Percentiles rank a stretch among this genome's conserved stretches.
Evolutionary conservation across 2,329 filamentous ascomycete species (phyloP).

Genomic region (Chaetomiaceae sp.): DNA sequence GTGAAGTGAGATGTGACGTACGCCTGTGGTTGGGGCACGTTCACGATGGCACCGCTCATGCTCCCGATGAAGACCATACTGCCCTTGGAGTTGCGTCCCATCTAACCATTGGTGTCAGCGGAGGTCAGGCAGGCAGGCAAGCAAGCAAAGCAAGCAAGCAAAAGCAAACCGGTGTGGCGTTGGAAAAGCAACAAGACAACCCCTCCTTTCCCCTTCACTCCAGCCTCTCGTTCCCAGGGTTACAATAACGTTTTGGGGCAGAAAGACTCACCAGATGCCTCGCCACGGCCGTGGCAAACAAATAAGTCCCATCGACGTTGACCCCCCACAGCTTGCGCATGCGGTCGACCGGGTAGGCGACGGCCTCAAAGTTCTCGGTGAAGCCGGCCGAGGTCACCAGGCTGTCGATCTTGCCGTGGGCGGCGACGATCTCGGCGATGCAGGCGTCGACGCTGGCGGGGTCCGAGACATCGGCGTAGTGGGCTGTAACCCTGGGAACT

Average conservation of each 20-base stretch:
- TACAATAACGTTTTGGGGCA: too few relatives aligned
- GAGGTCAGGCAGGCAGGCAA: not conserved
- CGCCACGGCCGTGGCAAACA: conserved; percentile 79
- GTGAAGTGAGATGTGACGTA: conserved; percentile 31
- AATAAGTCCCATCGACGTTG: conserved; percentile 87
- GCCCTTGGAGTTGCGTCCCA: conserved; percentile 71
- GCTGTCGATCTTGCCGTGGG: conserved; percentile 81
- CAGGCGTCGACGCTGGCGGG: conserved; percentile 72
- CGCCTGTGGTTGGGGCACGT: conserved; percentile 89
- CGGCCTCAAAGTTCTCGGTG: conserved; percentile 91
- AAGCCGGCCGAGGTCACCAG: conserved; percentile 96
- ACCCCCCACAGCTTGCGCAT: conserved; percentile 92
- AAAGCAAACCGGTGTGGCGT: not conserved
- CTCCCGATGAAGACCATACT: conserved; percentile 93
- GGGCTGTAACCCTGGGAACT: conserved; percentile 78
- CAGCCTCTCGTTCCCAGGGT: too few relatives aligned
- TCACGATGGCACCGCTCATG: conserved; percentile 93
- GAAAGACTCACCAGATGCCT: conserved; percentile 58
- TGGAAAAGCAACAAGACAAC: too few relatives aligned
- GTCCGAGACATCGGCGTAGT: conserved; percentile 82
- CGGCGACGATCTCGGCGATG: conserved; percentile 62
- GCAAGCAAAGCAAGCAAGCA: not conserved
- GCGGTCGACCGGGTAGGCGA: conserved; percentile 84
- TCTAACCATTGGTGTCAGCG: conserved; percentile 32
- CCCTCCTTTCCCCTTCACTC: too few relatives aligned